These are phyloP conservation scores for Apium graveolens DNA, from an alignment of 129 eudicot genomes.

Conservation along the genomic window DNA sequence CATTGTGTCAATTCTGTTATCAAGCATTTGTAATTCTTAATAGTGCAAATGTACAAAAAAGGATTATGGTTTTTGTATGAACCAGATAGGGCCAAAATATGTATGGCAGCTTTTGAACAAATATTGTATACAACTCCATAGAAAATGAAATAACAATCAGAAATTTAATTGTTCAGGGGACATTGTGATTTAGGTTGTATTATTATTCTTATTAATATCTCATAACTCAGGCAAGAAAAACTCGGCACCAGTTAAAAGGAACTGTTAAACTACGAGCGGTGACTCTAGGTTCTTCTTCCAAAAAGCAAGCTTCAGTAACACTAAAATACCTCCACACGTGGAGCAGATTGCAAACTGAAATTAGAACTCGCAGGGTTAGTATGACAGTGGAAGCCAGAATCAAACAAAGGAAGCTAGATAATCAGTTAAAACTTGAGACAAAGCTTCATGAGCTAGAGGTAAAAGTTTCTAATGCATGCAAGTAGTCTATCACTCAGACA, in stretches of 20 bases:
- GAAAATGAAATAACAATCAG: neutral
- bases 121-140: neutral
- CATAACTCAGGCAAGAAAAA: slow-evolving; percentile 57
- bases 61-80: neutral
- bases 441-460: slow-evolving; percentile 73
- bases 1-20: neutral
- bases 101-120: neutral
- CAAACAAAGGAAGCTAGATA: slow-evolving; percentile 79
- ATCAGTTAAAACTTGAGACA: slow-evolving; percentile 70
- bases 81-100: neutral
- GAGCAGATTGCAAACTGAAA: slow-evolving; percentile 65
- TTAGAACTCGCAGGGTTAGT: slow-evolving; percentile 53
- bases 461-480: neutral
- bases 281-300: slow-evolving; percentile 43
- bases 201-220: neutral
- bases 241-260: slow-evolving; percentile 38
- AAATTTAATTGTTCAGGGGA: neutral
- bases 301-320: slow-evolving; percentile 60
- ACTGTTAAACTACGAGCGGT: slow-evolving; percentile 42
- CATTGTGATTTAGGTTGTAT: neutral
- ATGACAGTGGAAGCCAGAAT: slow-evolving; percentile 69
- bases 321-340: slow-evolving; percentile 76
- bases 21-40: slow-evolving; percentile 2
- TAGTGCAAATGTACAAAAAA: neutral
- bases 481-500: neutral